A percentile compares a stretch with the other conserved stretches of the same genome.
Evolutionary conservation across 768 basidiomycete species (phyloP).

Genomic region (Amanita exitialis): DNA sequence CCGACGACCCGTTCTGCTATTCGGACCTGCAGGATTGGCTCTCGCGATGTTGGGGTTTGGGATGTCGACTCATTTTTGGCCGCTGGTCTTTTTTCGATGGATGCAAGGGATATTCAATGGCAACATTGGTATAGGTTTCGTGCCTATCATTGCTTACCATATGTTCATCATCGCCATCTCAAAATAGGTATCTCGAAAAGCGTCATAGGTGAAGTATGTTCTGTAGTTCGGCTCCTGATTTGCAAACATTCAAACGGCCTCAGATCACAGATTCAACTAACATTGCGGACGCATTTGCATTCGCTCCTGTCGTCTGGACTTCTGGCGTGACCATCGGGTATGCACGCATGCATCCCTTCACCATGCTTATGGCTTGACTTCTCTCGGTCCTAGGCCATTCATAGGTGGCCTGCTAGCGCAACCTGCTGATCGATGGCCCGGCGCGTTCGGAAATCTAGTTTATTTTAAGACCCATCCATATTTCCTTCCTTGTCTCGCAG

Average conservation of each 20-base stretch:
- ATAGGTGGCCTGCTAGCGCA: slow-evolving; percentile 24
- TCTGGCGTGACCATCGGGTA: slow-evolving; percentile 22
- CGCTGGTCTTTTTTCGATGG: slow-evolving; percentile 12
- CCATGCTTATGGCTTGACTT: not conserved
- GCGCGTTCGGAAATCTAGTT: slow-evolving; percentile 13
- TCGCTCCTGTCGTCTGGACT: slow-evolving; percentile 26
- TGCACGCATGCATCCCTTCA: slow-evolving; percentile 1
- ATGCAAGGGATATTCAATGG: slow-evolving; percentile 7
- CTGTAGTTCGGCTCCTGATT: not conserved
- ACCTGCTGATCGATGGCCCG: slow-evolving; percentile 19
- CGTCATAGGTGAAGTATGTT: not conserved
- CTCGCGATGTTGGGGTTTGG: slow-evolving; percentile 33
- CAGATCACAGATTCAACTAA: slow-evolving; percentile 32
- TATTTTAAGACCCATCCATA: slow-evolving; percentile 23
- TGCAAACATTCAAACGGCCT: slow-evolving; percentile 21
- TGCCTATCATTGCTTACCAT: slow-evolving; percentile 20
- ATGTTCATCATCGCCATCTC: slow-evolving; percentile 14
- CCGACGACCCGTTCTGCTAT: slow-evolving; percentile 30
- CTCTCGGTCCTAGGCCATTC: slow-evolving; percentile 12
- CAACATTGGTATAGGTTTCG: not conserved
- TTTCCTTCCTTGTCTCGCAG: slow-evolving; percentile 23
- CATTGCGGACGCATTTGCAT: slow-evolving; percentile 25
- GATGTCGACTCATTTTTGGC: slow-evolving; percentile 27
- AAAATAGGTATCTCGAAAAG: not conserved
- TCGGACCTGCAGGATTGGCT: slow-evolving; percentile 30